phyloP scores from a whole-genome alignment of 768 basidiomycete species.

The Coprinopsis strossmayeri region DNA sequence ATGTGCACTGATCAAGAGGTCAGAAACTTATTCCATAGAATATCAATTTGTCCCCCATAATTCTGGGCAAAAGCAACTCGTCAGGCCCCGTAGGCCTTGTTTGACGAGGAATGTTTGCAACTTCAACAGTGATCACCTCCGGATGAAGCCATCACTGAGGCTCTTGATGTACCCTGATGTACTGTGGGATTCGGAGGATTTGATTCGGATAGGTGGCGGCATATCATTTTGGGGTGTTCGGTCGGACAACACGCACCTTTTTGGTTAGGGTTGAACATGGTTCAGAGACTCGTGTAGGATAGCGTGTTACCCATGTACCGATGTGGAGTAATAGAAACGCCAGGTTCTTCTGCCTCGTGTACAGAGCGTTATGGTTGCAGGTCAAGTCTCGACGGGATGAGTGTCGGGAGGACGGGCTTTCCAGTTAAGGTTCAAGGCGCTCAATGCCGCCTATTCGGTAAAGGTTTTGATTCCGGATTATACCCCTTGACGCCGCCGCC shows the following conservation, averaged over 20 bases:
- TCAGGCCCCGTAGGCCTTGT: background rate
- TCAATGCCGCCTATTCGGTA: background rate
- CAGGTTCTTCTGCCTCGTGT: conserved; percentile 3
- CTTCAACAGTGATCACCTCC: background rate
- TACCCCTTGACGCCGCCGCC: background rate
- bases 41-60: conserved; percentile 1
- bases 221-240: background rate
- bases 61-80: background rate
- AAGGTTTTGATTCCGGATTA: background rate
- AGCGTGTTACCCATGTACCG: conserved; percentile 3
- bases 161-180: too few species aligned
- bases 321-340: background rate
- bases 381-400: too few species aligned
- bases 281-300: conserved; percentile 6
- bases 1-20: background rate
- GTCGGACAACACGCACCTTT: conserved; percentile 15
- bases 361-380: background rate
- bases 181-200: conserved; percentile 2
- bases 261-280: conserved; percentile 11
- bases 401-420: too few species aligned
- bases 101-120: background rate
- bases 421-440: too few species aligned
- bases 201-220: conserved; percentile 8
- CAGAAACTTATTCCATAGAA: background rate
- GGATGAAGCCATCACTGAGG: too few species aligned